Percentiles rank a stretch among this genome's conserved stretches.
phyloP scores from a whole-genome alignment of 306 rosid species.

The Vigna nakashimae region DNA sequence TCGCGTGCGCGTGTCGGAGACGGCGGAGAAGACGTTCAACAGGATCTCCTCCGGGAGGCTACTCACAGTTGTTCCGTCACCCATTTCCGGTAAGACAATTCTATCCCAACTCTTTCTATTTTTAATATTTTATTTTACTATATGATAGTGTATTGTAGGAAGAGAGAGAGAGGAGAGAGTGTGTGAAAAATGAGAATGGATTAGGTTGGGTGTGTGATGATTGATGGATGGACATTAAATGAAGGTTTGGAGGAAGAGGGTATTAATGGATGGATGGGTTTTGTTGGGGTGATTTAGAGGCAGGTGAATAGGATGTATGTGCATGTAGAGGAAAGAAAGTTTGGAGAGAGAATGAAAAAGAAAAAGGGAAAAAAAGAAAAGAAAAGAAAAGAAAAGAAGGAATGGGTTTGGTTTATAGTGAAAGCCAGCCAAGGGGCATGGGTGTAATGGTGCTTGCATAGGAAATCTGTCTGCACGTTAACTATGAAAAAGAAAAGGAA shows the following conservation, averaged over 20 bases:
- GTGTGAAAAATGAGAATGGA: not conserved
- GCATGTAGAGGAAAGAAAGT: not conserved
- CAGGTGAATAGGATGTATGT: conserved; percentile 58
- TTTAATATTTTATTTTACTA: not conserved
- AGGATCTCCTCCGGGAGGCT: conserved; percentile 82
- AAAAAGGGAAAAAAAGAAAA: not conserved
- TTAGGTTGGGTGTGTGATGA: not conserved
- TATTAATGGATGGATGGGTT: conserved; percentile 26
- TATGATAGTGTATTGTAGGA: not conserved
- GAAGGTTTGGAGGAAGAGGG: not conserved
- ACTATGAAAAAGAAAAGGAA: not conserved
- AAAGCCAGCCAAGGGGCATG: conserved; percentile 14
- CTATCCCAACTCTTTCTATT: not conserved
- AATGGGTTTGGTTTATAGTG: conserved; percentile 24
- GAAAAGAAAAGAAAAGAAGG: not conserved
- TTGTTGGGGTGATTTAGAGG: conserved; percentile 48
- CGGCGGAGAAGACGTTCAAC: conserved; percentile 49
- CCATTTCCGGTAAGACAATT: conserved; percentile 3
- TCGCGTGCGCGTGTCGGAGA: conserved; percentile 73
- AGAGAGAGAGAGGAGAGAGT: not conserved
- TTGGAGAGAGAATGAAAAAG: not conserved
- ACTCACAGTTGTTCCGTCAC: conserved; percentile 45
- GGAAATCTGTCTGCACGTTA: conserved; percentile 34
- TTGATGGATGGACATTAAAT: not conserved
- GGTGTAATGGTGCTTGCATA: not conserved